Base-by-base conservation (phyloP, 225 moss, liverwort and hornwort species). In the Lunularia cruciata region DNA sequence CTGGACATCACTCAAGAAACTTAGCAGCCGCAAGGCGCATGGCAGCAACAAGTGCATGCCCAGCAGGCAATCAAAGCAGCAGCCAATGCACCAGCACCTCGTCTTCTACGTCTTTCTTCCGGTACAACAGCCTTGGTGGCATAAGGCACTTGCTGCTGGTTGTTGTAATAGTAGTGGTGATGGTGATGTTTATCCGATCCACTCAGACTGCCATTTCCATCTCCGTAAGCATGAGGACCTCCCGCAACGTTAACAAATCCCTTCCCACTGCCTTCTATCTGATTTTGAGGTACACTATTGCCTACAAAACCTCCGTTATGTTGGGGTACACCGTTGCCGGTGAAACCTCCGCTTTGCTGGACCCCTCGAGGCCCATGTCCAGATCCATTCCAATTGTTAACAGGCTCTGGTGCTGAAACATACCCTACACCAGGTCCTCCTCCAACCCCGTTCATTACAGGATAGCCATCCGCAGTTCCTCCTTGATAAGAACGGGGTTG, bases 11-110 rank as follows among this genome's bases (percentile, higher is more conserved):
- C n/a, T n/a, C n/a, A n/a, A n/a, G n/a, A n/a, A n/a, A n/a, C n/a
- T n/a, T n/a, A n/a, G 67, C 67, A 67, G 37, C 51, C 49, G 6
- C 67, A 67, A 19, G 67, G 67, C 22, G n/a, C 67, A 52, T 76
- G 76, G 65, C 81, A 81, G 73, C 81, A 81, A 36, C 76, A 81
- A 13, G 81, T 81, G 70, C 81, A 81, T 0, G 73, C 81, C 76
- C 76, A 81, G 65, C 81, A 81, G 23, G 81, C n/a, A 31, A 77
- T 60, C 37, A 81, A 38, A 0, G 81, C 81, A 52, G 69, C 81
- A 47, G 76, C 81, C 19, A 77, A 18, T 2, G 81, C 73, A 19
- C 33, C 59, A 12, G 76, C 76, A 26, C 55, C 76, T 9, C 76
- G 56, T 34, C 54, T 69, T 18, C 73, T 39, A 43, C 73, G 60